Evolutionary conservation across 345 rosid species (phyloP), one percentile per base, ranked within the genome.

Genomic region (Populus pruinosa): DNA sequence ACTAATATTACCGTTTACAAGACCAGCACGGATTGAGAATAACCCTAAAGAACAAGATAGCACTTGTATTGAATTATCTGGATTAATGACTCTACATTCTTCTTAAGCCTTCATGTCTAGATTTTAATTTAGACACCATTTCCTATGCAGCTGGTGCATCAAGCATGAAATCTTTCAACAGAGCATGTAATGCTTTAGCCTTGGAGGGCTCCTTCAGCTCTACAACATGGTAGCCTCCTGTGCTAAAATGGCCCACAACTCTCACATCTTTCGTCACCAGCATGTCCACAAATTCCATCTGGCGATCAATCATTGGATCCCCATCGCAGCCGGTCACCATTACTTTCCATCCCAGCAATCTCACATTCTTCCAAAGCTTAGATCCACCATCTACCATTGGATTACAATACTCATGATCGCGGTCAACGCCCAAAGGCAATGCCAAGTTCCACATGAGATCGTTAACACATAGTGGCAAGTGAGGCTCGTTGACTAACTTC

Each of bases 381-480:
- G 88, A 81, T 39, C 83, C 89, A 33, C 79, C 83, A 2, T 70
- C 76, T 21, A 27, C 88, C 80, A 69, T 76, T 53, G 91, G 94
- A 83, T 91, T 90, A 56, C 87, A 83, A 43, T 82, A 89, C 87
- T 82, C 89, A 8, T 90, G 95, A 71, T 91, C 94, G 2, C 91
- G 87, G 50, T 85, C 83, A 53, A 38, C 88, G 1, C 90, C 94
- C 1, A 69, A 8, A 5, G 96, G 96, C 62, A 93, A 67, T 4
- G 88, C 64, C 3, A 89, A 74, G 16, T 88, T 83, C 97, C 93
- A 93, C 83, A 89, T 72, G 39, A 88, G 41, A 61, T 90, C 93
- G 18, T n/a, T 33, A 12, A 63, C 82, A 0, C 23, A 7, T 1
- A 72, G 81, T 4, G 93, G 88, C 29, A 89, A 63, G 13, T 27